Evolutionary conservation across 2,329 filamentous ascomycete genomes (phyloP).

Genomic region (Diaporthe citri): DNA sequence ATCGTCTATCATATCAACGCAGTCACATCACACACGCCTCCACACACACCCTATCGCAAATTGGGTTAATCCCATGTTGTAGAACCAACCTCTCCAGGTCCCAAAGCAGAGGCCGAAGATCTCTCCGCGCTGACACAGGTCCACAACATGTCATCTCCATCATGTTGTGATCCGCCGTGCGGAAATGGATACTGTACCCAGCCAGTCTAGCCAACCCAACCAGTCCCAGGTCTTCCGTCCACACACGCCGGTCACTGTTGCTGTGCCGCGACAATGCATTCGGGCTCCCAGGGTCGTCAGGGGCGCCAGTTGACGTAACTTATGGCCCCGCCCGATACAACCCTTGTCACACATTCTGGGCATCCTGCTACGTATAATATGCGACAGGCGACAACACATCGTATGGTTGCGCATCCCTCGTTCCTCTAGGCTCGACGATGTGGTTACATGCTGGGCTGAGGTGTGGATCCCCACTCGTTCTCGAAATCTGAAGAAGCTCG

Average conservation of each 20-base stretch:
- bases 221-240: background rate
- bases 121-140: conserved; percentile 7
- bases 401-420: conserved; percentile 20
- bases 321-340: conserved; percentile 14
- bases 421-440: background rate
- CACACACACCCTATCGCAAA: conserved; percentile 7
- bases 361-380: background rate
- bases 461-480: conserved; percentile 32
- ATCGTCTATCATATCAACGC: conserved; percentile 14
- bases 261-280: background rate
- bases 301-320: conserved; percentile 22
- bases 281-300: background rate
- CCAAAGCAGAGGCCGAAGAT: background rate
- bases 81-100: background rate
- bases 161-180: conserved; percentile 14
- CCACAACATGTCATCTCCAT: conserved; percentile 1
- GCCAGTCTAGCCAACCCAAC: background rate
- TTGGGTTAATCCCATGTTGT: conserved; percentile 9
- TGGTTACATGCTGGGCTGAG: conserved; percentile 37
- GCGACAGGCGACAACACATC: conserved; percentile 12
- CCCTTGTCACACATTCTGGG: conserved; percentile 15
- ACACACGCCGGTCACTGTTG: background rate
- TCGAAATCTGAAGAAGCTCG: conserved; percentile 25
- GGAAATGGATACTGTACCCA: conserved; percentile 1
- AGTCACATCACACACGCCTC: conserved; percentile 17